A percentile compares a stretch with the other conserved stretches of the same genome.
Conservation (phyloP, 2,329 filamentous ascomycete genomes). For the Daldinia eschscholtzii region DNA sequence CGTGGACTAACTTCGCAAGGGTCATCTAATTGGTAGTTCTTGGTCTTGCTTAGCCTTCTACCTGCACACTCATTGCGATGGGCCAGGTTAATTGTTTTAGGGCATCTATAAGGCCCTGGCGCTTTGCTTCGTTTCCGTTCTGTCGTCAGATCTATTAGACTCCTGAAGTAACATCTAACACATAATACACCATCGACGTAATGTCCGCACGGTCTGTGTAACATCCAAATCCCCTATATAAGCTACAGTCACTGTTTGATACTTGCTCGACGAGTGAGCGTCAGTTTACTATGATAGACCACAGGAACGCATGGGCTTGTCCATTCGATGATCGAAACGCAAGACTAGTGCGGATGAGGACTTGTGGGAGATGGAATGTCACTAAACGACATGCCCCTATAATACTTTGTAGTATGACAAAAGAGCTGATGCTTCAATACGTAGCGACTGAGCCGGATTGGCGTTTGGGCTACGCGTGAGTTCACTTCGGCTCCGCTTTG, state of each 20-base stretch:
- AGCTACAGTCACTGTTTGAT: constrained; percentile 1
- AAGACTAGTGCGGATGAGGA: constrained; percentile 30
- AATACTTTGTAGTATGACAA: constrained; percentile 14
- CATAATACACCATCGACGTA: constrained; percentile 40
- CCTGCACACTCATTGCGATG: constrained; percentile 46
- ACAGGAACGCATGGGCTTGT: constrained; percentile 35
- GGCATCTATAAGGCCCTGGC: neutral
- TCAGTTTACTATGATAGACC: constrained; percentile 36
- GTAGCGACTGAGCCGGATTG: constrained; percentile 22
- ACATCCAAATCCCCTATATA: constrained; percentile 25
- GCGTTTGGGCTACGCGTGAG: constrained; percentile 30
- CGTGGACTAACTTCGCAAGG: constrained; percentile 47
- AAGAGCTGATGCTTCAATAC: constrained; percentile 31
- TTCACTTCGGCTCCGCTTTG: neutral
- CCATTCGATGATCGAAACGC: constrained; percentile 20
- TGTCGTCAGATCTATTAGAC: constrained; percentile 28
- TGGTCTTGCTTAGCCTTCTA: constrained; percentile 45
- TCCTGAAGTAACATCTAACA: constrained; percentile 28
- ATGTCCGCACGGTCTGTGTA: constrained; percentile 41
- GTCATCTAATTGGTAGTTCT: constrained; percentile 52
- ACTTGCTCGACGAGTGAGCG: constrained; percentile 38
- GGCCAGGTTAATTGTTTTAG: constrained; percentile 38
- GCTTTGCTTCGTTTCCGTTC: neutral
- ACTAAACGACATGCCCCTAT: constrained; percentile 30
- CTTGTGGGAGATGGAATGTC: constrained; percentile 28